Evolutionary conservation across 768 basidiomycete species (phyloP).

Genomic region (Stropharia rugosoannulata): DNA sequence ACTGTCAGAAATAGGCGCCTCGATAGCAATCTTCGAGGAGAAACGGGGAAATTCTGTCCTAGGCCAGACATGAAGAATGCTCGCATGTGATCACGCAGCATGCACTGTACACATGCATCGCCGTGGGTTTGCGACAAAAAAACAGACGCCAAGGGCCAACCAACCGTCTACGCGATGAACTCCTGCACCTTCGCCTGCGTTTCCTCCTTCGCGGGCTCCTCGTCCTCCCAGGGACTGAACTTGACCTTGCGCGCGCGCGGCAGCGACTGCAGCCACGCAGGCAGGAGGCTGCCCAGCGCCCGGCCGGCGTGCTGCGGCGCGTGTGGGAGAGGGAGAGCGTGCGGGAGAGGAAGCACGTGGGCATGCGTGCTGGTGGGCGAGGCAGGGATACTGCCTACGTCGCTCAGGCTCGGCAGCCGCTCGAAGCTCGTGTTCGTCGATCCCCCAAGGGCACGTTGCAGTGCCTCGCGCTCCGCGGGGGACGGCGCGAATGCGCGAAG

Average conservation of each 20-base stretch:
- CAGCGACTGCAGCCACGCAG: conserved; percentile 70
- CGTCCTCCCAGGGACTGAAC: conserved; percentile 85
- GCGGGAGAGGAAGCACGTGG: conserved; percentile 30
- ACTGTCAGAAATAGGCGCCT: conserved; percentile 4
- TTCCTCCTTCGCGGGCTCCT: conserved; percentile 36
- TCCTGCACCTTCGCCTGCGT: conserved; percentile 4
- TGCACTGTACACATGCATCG: too few relatives aligned
- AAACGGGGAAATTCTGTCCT: neutral
- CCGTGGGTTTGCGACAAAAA: too few relatives aligned
- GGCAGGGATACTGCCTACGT: conserved; percentile 72
- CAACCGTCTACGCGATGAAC: neutral
- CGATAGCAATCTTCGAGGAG: neutral
- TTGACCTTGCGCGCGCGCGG: conserved; percentile 67
- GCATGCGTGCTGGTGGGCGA: conserved; percentile 57
- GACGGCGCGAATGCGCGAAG: conserved; percentile 88
- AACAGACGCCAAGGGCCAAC: too few relatives aligned
- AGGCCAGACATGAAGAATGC: too few relatives aligned
- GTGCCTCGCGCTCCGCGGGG: conserved; percentile 81
- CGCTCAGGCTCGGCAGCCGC: conserved; percentile 74
- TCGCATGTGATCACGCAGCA: too few relatives aligned
- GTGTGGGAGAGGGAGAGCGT: conserved; percentile 9
- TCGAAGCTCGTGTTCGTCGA: conserved; percentile 76
- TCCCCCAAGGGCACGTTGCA: conserved; percentile 76
- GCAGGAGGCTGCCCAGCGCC: conserved; percentile 38
- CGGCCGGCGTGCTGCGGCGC: conserved; percentile 23